Evolutionary conservation across 2,329 filamentous ascomycete genomes (phyloP).

Genomic region (Penicillium sp.): DNA sequence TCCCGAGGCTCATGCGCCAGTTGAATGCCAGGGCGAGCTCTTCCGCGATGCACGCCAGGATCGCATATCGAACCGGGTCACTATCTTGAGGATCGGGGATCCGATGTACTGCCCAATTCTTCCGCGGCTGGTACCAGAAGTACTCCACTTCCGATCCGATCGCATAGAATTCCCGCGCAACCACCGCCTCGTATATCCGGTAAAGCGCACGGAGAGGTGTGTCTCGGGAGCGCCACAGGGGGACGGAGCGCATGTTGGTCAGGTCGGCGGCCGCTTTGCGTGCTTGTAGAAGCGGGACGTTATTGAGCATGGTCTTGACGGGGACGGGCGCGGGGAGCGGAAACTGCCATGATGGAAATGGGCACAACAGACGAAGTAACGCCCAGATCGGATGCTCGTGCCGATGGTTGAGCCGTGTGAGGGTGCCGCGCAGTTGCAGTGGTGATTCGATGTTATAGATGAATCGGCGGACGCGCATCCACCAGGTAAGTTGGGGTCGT

Average conservation of each 20-base stretch:
- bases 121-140: conserved; percentile 17
- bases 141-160: conserved; percentile 23
- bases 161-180: conserved; percentile 15
- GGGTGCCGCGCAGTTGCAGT: conserved; percentile 17
- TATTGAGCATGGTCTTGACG: conserved; percentile 9
- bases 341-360: conserved; percentile 22
- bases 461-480: conserved; percentile 10
- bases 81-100: conserved; percentile 22
- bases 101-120: conserved; percentile 14
- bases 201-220: conserved; percentile 26
- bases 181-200: conserved; percentile 23
- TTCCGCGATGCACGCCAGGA: conserved; percentile 23
- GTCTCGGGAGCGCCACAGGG: conserved; percentile 24
- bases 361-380: conserved; percentile 19
- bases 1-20: conserved; percentile 22
- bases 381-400: conserved; percentile 16
- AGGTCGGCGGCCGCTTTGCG: conserved; percentile 13
- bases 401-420: conserved; percentile 16
- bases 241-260: conserved; percentile 21
- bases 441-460: conserved; percentile 14
- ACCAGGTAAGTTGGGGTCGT: conserved; percentile 7
- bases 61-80: conserved; percentile 26
- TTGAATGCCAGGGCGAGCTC: conserved; percentile 21
- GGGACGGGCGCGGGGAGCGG: conserved; percentile 17
- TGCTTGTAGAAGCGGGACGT: conserved; percentile 12